Percentiles rank a stretch among this genome's conserved stretches.
phyloP scores from a whole-genome alignment of 306 rosid genomes.

The Lathyrus aphaca region DNA sequence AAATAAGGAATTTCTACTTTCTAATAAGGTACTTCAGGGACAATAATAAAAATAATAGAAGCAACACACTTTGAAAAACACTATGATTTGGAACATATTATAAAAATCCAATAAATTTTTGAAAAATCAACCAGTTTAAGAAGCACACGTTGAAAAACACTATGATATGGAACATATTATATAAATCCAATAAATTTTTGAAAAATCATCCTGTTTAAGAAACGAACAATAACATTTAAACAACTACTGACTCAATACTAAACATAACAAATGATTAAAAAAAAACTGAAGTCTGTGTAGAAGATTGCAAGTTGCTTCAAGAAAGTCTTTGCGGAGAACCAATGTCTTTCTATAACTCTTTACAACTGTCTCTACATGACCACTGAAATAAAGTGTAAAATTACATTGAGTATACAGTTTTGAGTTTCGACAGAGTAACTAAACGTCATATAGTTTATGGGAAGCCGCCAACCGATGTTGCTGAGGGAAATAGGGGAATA shows the following conservation, averaged over 20 bases:
- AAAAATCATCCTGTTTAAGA: neutral
- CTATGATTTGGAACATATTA: constrained; percentile 6
- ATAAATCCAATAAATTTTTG: neutral
- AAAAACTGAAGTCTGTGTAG: constrained; percentile 91
- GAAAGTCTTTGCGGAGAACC: constrained; percentile 82
- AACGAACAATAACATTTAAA: neutral
- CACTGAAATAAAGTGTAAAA: constrained; percentile 56
- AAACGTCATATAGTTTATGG: neutral
- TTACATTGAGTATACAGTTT: constrained; percentile 10
- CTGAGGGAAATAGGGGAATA: too few relatives aligned
- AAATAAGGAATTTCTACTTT: neutral
- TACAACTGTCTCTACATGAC: constrained; percentile 88
- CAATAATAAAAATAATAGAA: constrained; percentile 1
- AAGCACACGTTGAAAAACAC: neutral
- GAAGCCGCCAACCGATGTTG: constrained; percentile 5
- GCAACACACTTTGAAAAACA: neutral
- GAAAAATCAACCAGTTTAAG: neutral
- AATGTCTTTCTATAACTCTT: constrained; percentile 88
- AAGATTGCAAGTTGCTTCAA: constrained; percentile 99
- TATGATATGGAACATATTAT: constrained; percentile 4
- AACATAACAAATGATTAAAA: neutral
- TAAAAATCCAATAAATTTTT: neutral
- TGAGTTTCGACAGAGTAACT: constrained; percentile 1
- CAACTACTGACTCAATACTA: neutral
- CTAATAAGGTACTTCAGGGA: constrained; percentile 11